phyloP scores from a whole-genome alignment of 768 basidiomycete genomes.

The Phanerochaete carnosa region DNA sequence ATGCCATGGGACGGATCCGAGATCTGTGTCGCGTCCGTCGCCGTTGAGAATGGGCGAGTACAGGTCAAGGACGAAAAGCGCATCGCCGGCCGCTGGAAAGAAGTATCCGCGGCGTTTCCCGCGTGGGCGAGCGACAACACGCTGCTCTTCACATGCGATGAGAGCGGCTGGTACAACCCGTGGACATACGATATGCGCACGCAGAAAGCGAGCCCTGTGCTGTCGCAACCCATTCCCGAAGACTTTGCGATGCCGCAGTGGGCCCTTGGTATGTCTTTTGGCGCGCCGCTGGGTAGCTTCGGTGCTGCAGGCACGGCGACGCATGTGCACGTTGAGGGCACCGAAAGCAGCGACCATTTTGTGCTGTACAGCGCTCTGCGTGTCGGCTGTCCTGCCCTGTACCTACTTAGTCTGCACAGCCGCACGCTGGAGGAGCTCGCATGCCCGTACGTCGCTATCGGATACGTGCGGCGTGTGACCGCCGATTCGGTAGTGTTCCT shows the following conservation, averaged over 20 bases:
- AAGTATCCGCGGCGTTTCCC: constrained; percentile 57
- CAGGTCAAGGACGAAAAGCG: constrained; percentile 34
- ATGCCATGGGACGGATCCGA: constrained; percentile 72
- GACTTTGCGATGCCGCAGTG: constrained; percentile 63
- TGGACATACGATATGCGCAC: constrained; percentile 45
- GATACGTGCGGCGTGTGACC: constrained; percentile 33
- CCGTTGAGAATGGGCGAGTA: constrained; percentile 22
- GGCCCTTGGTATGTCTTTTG: constrained; percentile 45
- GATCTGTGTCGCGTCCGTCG: constrained; percentile 51
- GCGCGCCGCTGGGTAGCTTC: constrained; percentile 40
- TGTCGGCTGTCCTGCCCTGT: constrained; percentile 33
- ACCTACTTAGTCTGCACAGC: constrained; percentile 26
- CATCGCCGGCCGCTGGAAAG: constrained; percentile 50
- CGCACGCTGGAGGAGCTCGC: constrained; percentile 31
- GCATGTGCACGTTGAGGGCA: constrained; percentile 31
- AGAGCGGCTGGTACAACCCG: constrained; percentile 66
- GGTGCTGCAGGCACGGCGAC: constrained; percentile 28
- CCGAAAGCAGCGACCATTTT: constrained; percentile 28
- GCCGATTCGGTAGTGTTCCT: constrained; percentile 37
- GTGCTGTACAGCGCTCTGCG: constrained; percentile 31
- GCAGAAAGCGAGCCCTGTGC: constrained; percentile 25
- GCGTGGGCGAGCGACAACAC: constrained; percentile 53
- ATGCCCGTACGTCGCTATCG: constrained; percentile 41
- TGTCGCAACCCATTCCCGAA: constrained; percentile 41
- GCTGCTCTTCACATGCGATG: constrained; percentile 64